phyloP scores from a whole-genome alignment of 352 stramenopile genomes.

The Pythium aphanidermatum region DNA sequence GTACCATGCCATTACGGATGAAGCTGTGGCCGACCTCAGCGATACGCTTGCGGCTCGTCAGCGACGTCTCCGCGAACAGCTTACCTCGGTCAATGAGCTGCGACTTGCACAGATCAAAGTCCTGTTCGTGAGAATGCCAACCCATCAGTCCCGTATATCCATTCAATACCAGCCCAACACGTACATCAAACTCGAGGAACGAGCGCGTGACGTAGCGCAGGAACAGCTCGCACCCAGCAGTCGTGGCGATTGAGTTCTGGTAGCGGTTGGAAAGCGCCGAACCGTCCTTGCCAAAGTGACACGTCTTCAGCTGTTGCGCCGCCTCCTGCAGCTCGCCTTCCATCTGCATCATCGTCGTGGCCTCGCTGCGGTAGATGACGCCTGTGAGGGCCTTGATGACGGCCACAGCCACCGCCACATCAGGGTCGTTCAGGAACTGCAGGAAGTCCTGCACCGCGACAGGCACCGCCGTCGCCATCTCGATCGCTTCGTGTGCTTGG shows the following conservation, averaged over 20 bases:
- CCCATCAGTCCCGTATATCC: neutral
- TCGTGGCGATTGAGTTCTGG: conserved; percentile 88
- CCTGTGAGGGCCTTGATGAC: conserved; percentile 92
- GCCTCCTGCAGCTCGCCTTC: conserved; percentile 90
- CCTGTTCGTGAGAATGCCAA: conserved; percentile 28
- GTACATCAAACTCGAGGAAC: conserved; percentile 86
- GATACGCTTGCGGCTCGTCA: conserved; percentile 91
- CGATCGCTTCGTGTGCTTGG: no score
- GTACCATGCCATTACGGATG: conserved; percentile 90
- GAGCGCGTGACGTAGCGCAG: conserved; percentile 90
- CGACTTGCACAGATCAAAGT: conserved; percentile 90
- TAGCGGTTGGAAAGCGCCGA: conserved; percentile 37
- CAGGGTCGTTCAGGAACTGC: conserved; percentile 59
- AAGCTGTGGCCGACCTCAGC: conserved; percentile 91
- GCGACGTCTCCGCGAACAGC: conserved; percentile 90
- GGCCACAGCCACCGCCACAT: conserved; percentile 88
- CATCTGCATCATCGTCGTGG: conserved; percentile 96
- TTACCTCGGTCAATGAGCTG: conserved; percentile 90
- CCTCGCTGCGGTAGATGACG: conserved; percentile 86
- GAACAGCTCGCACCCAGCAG: conserved; percentile 91
- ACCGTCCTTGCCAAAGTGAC: conserved; percentile 29
- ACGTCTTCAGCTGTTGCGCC: conserved; percentile 58
- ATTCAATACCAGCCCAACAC: conserved; percentile 3
- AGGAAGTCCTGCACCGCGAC: conserved; percentile 71
- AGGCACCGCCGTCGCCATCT: conserved; percentile 4